These are phyloP conservation scores for Colletotrichum destructivum DNA, from an alignment of 2,329 filamentous ascomycete species.

Conservation along the genomic window DNA sequence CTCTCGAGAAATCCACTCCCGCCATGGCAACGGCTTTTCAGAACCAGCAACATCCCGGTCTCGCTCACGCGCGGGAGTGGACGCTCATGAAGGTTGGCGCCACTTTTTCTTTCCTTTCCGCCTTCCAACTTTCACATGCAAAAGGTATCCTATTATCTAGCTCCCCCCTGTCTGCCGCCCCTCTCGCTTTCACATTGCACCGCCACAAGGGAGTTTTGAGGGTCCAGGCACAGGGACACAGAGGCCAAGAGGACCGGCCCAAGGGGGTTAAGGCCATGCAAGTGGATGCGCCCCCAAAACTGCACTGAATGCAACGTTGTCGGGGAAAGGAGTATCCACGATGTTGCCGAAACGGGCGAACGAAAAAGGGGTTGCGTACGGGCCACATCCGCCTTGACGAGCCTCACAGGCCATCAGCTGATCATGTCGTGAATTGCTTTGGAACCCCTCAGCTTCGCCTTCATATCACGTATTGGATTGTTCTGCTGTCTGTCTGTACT, in stretches of 20 bases:
- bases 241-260: neutral
- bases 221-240: conserved; percentile 11
- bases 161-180: conserved; percentile 3
- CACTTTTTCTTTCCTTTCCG: neutral
- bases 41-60: conserved; percentile 1
- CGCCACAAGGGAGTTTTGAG: conserved; percentile 22
- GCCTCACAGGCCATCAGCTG: neutral
- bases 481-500: conserved; percentile 23
- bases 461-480: conserved; percentile 13
- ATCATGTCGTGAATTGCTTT: neutral
- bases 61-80: neutral
- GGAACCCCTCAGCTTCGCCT: too few relatives aligned
- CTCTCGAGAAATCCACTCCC: neutral
- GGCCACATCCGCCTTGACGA: neutral
- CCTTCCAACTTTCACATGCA: conserved; percentile 10
- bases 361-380: conserved; percentile 9
- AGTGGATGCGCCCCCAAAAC: neutral
- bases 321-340: conserved; percentile 12
- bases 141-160: neutral
- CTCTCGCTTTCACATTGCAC: neutral
- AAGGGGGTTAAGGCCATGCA: neutral
- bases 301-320: neutral
- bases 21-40: neutral
- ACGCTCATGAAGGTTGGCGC: neutral
- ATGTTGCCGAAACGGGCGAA: conserved; percentile 7